Conservation (phyloP, 169 alveolate species). For the Babesia ovis region DNA sequence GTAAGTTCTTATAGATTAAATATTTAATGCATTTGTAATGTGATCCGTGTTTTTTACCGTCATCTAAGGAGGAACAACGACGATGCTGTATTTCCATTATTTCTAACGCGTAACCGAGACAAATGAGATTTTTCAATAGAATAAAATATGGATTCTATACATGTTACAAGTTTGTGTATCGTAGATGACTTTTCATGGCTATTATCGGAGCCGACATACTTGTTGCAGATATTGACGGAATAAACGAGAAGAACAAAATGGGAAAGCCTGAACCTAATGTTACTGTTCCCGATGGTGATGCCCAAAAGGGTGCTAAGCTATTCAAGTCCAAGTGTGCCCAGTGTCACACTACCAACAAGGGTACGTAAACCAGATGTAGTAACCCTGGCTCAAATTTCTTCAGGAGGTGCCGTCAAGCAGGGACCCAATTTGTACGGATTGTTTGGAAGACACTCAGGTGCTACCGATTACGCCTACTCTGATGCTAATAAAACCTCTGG, state of each 20-base stretch:
- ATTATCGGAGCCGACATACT: not conserved
- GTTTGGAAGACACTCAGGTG: slow-evolving; percentile 87
- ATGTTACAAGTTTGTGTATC: not conserved
- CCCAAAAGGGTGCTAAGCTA: slow-evolving; percentile 87
- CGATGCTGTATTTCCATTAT: not conserved
- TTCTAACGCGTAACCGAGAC: not conserved
- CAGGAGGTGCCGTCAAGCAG: slow-evolving; percentile 89
- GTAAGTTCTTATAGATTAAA: too few relatives aligned
- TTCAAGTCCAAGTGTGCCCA: slow-evolving; percentile 92
- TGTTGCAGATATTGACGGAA: not conserved
- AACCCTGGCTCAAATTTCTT: not conserved
- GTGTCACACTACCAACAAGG: slow-evolving; percentile 88
- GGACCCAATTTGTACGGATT: slow-evolving; percentile 87
- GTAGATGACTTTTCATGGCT: not conserved
- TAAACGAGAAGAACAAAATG: slow-evolving; percentile 2
- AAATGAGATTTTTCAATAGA: not conserved
- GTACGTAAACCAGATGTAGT: slow-evolving; percentile 39
- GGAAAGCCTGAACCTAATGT: slow-evolving; percentile 88
- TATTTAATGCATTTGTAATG: too few relatives aligned
- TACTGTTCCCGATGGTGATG: slow-evolving; percentile 88
- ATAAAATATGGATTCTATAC: not conserved
- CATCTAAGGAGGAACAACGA: not conserved
- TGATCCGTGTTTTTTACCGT: not conserved
- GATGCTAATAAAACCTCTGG: slow-evolving; percentile 88
- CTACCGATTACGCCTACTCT: slow-evolving; percentile 85